These are phyloP conservation scores for Leucoagaricus sp. DNA, from an alignment of 1,284 basidiomycete species.

Conservation along the genomic window DNA sequence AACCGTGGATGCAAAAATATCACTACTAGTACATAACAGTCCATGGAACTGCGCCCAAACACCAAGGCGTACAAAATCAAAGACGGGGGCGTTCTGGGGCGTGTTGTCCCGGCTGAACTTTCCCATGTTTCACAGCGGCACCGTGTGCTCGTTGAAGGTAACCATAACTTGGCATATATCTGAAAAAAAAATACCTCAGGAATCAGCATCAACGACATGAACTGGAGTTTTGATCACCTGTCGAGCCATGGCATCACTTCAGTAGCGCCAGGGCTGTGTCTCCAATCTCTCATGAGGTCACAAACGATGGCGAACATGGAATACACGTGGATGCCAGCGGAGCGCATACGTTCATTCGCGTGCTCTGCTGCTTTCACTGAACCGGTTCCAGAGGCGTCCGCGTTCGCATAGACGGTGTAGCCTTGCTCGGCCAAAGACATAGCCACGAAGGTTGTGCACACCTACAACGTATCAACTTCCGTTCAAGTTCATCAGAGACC, in stretches of 20 bases:
- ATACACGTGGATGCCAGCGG: constrained; percentile 43
- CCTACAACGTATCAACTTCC: constrained; percentile 32
- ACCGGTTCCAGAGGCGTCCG: constrained; percentile 45
- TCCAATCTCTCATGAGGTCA: constrained; percentile 51
- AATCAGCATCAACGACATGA: not conserved
- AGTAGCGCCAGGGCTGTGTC: constrained; percentile 38
- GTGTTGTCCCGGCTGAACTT: constrained; percentile 14
- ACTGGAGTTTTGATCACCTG: constrained; percentile 37
- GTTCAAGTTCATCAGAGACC: too few species aligned
- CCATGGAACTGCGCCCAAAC: too few species aligned
- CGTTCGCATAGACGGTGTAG: constrained; percentile 47
- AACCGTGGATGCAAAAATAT: too few species aligned
- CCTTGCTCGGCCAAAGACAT: constrained; percentile 44
- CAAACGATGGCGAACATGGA: constrained; percentile 42
- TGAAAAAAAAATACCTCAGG: too few species aligned
- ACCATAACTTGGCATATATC: constrained; percentile 34
- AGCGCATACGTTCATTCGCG: constrained; percentile 48
- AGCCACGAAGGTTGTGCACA: constrained; percentile 49
- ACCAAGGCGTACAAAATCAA: too few species aligned
- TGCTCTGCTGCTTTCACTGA: constrained; percentile 40
- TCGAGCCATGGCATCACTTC: constrained; percentile 44
- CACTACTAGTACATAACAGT: too few species aligned
- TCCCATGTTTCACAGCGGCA: constrained; percentile 36
- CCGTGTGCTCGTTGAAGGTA: constrained; percentile 41
- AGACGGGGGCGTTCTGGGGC: too few species aligned